Base-by-base conservation (phyloP, 805 yeast species). In the Debaryomyces hansenii region DNA sequence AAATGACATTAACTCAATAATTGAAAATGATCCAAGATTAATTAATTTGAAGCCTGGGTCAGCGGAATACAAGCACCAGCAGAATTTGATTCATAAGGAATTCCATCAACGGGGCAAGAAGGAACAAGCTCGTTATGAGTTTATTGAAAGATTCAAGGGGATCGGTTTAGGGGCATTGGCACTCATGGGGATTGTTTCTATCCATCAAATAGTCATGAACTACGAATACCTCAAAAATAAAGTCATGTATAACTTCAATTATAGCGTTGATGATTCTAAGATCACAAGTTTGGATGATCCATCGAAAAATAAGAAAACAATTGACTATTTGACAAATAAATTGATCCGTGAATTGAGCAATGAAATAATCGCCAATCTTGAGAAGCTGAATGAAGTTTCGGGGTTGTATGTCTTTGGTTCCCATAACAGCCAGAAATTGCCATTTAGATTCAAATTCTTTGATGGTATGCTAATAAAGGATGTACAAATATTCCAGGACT, bases 361-460 rank as follows among this genome's bases (percentile, higher is more conserved):
- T 9, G 49, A 48, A 12, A 55, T 63, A 41, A 33, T 64, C 1
- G 42, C 32, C 11, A 44, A 54, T 10, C 42, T 67, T 20, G 45
- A 57, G 41, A 51, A 56, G 29, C 68, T 73, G 5, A 45, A 44
- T 4, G 51, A 56, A 11, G 53, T 50, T 6, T 45, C 69, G 4
- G 77, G 77, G 1, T 54, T 72, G 20, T 72, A 72, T 52, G 47
- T 70, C 5, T 64, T 61, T 54, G 77, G 77, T 51, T 47, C 55
- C 0, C 45, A 54, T 45, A 41, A 69, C 56, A 49, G 70, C 72
- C 40, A 71, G 72, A 52, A 62, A 43, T 61, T 77, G 5, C 95
- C 96, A 3, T 62, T 75, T 24, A 73, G 96, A 56, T 64, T 86
- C 5, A 67, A 74, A 1, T 77, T 74, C 52, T 90, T 92, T 55